Base-by-base conservation (phyloP, 345 rosid species). In the Arabidopsis arenosa region DNA sequence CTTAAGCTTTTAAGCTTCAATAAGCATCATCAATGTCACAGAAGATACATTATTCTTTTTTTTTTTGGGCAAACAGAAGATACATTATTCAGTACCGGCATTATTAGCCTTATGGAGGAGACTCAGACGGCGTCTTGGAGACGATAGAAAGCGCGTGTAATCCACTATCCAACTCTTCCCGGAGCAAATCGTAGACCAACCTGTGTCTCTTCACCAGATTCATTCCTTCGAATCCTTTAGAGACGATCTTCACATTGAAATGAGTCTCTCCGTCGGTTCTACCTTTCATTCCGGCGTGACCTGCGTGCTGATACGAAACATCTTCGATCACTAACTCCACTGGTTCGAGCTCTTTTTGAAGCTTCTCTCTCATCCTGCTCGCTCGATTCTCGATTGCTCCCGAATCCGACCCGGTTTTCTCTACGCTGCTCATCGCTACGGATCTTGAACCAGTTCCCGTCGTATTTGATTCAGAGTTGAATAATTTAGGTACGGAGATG, bases 121-220 rank as follows among this genome's bases (percentile, higher is more conserved):
- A 54, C 67, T 95, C 97, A 44, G 89, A 71, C 0, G 97, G 99
- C 1, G 98, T 89, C 86, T 92, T 90, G 2, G 98, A 93, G 23
- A 88, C 87, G 60, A 95, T 90, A 0, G 98, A 95, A 80, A 95
- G 80, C 0, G 98, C 97, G 44, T 95, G 99, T 35, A 92, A 85
- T 54, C 97, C 97, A 73, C 71, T 85, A 65, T 89, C 89, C 78
- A 95, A 81, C 85, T 95, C 99, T 23, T 89, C 97, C 66, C 84
- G 85, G 75, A 95, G 83, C 55, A 95, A 75, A 63, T 81, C 84
- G 70, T 95, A 92, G 8, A 95, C 76, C 9, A 95, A 63, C 78
- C 94, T 83, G 67, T 90, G 99, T 76, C 99, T 89, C 85, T 92
- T 95, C 53, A 95, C 90, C 81, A 89, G 79, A 80, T 90, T 95